phyloP scores from a whole-genome alignment of 345 rosid genomes.

The Populus tremula region DNA sequence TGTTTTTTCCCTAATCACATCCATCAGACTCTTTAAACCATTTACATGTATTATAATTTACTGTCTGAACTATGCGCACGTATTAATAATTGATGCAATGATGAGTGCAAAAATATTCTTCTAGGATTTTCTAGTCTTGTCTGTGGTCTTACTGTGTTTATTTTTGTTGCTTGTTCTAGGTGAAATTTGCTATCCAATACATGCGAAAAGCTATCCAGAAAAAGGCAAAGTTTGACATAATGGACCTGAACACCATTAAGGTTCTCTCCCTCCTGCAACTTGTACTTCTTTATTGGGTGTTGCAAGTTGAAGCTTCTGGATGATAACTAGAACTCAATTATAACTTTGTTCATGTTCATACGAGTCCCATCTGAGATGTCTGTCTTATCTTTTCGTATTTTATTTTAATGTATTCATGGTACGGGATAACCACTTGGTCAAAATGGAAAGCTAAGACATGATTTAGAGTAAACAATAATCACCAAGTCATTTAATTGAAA shows the following conservation, averaged over 20 bases:
- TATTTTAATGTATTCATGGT: not conserved
- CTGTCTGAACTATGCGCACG: not conserved
- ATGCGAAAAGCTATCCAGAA: conserved; percentile 77
- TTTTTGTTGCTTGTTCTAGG: conserved; percentile 42
- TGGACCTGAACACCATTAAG: conserved; percentile 75
- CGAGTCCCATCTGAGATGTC: not conserved
- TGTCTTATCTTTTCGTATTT: not conserved
- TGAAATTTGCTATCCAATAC: conserved; percentile 84
- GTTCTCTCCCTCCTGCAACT: conserved; percentile 29
- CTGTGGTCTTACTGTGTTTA: conserved; percentile 1
- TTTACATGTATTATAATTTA: not conserved
- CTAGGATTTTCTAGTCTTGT: not conserved
- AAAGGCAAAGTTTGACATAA: conserved; percentile 83
- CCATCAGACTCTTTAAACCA: not conserved
- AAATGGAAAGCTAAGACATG: not conserved
- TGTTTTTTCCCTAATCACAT: not conserved
- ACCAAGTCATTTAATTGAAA: not conserved
- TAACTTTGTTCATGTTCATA: not conserved
- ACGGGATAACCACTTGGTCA: not conserved
- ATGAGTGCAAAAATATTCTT: not conserved
- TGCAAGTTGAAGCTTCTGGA: not conserved
- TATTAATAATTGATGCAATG: not conserved
- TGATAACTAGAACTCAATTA: not conserved
- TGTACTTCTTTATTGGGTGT: conserved; percentile 16
- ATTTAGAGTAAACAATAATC: not conserved